Evolutionary conservation across 1,284 basidiomycete species (phyloP).

Genomic region (Exobasidium cylindrosporum): DNA sequence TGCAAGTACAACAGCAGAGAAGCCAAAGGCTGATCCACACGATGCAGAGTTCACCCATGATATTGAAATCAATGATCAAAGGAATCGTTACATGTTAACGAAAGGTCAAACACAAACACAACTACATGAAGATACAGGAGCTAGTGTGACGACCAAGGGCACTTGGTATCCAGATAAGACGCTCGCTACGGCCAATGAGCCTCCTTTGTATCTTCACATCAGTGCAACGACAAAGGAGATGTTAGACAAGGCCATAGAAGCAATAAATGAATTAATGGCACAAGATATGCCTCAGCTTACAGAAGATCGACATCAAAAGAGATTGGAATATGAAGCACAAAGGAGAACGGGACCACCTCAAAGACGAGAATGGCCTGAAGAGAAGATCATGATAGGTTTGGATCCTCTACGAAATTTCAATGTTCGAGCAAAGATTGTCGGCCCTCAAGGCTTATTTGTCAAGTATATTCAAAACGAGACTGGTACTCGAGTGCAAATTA

Average conservation of each 20-base stretch:
- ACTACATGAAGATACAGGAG: conserved; percentile 61
- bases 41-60: conserved; percentile 83
- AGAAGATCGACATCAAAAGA: conserved; percentile 35
- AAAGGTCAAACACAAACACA: conserved; percentile 88
- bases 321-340: conserved; percentile 59
- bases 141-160: conserved; percentile 59
- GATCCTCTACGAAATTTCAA: conserved; percentile 95
- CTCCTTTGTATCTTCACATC: conserved; percentile 87
- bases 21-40: conserved; percentile 60
- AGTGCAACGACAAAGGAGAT: conserved; percentile 76
- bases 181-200: conserved; percentile 41
- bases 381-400: conserved; percentile 67
- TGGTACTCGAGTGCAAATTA: conserved; percentile 94
- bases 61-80: conserved; percentile 94
- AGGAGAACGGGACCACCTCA: conserved; percentile 16
- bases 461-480: conserved; percentile 98
- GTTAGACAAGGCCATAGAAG: conserved; percentile 72
- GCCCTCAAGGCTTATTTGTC: conserved; percentile 80
- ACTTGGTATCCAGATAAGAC: conserved; percentile 67
- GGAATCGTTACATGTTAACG: conserved; percentile 92
- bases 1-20: conserved; percentile 56
- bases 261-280: conserved; percentile 82
- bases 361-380: conserved; percentile 40
- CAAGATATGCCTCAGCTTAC: conserved; percentile 61
- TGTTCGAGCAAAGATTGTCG: conserved; percentile 93